Conservation (phyloP, 2,329 filamentous ascomycete species). For the Aspergillus melleus region DNA sequence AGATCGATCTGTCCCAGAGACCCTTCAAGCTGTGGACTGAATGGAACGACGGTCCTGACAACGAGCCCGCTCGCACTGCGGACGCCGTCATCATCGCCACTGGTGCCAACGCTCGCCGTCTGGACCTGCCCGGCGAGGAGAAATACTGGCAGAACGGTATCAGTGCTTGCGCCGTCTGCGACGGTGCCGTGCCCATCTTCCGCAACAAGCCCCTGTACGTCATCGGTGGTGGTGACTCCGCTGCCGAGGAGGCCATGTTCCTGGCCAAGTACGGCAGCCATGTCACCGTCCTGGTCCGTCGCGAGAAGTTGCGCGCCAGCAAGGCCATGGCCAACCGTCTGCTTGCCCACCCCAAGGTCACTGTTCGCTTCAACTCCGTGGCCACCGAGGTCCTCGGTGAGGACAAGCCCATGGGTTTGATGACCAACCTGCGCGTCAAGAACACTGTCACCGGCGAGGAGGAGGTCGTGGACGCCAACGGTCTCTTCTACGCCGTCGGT, state of each 20-base stretch:
- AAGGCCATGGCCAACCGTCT: constrained; percentile 90
- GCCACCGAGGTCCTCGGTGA: constrained; percentile 84
- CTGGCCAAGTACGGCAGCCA: constrained; percentile 96
- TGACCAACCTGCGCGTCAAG: constrained; percentile 84
- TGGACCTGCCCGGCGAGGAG: constrained; percentile 83
- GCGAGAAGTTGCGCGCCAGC: constrained; percentile 80
- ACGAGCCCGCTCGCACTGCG: constrained; percentile 75
- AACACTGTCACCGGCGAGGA: constrained; percentile 72
- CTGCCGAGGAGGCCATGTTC: constrained; percentile 96
- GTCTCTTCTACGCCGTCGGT: constrained; percentile 95
- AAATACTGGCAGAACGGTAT: constrained; percentile 98
- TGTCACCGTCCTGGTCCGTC: constrained; percentile 89
- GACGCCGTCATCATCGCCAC: constrained; percentile 94
- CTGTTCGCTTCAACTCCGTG: constrained; percentile 80
- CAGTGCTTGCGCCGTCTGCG: constrained; percentile 94
- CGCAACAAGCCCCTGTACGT: constrained; percentile 93
- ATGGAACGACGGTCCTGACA: constrained; percentile 70
- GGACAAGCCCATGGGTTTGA: constrained; percentile 70
- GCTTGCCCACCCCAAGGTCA: constrained; percentile 81
- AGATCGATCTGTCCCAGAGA: constrained; percentile 76
- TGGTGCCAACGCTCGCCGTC: constrained; percentile 83
- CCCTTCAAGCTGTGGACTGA: constrained; percentile 96
- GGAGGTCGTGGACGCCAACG: constrained; percentile 85
- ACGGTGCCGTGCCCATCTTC: constrained; percentile 96
- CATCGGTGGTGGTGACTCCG: constrained; percentile 94